Percentiles rank a stretch among this genome's conserved stretches.
These are phyloP conservation scores for Mycena sp. DNA, from an alignment of 1,284 basidiomycete species.

Conservation along the genomic window DNA sequence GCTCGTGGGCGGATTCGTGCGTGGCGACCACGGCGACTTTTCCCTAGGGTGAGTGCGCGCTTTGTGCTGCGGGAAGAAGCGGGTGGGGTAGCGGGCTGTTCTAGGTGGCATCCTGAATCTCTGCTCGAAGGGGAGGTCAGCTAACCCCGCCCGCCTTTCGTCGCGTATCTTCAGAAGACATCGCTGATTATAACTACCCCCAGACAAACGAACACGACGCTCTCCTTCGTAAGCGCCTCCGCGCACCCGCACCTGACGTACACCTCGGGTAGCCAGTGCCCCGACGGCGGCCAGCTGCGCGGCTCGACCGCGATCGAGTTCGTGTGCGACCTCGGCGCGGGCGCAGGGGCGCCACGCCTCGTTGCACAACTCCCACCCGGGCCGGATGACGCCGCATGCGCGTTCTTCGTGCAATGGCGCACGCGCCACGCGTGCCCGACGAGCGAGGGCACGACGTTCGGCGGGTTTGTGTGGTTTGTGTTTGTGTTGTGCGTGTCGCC, in stretches of 20 bases:
- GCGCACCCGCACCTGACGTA: slow-evolving; percentile 51
- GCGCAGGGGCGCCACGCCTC: slow-evolving; percentile 62
- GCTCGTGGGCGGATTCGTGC: slow-evolving; percentile 70
- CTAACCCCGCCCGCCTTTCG: no score
- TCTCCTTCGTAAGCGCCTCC: slow-evolving; percentile 59
- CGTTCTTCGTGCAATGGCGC: slow-evolving; percentile 78
- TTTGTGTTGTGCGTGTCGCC: slow-evolving; percentile 55
- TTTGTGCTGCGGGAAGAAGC: not conserved
- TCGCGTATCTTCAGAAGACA: not conserved
- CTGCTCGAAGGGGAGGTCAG: no score
- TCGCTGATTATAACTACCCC: not conserved
- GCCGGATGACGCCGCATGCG: slow-evolving; percentile 68
- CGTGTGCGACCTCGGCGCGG: slow-evolving; percentile 65
- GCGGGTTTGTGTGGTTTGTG: slow-evolving; percentile 62
- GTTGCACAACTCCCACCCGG: slow-evolving; percentile 67
- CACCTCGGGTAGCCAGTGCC: slow-evolving; percentile 68
- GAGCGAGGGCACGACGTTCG: slow-evolving; percentile 58
- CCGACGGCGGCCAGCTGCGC: slow-evolving; percentile 44
- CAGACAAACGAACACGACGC: slow-evolving; percentile 69
- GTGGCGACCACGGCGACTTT: slow-evolving; percentile 71
- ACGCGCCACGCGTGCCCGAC: slow-evolving; percentile 77
- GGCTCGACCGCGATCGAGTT: slow-evolving; percentile 74
- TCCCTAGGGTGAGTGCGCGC: slow-evolving; percentile 70
- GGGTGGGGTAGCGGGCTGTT: no score
- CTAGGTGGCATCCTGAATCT: no score